Evolutionary conservation across 73 alveolate genomes (phyloP).

Genomic region (Paramecium sonneborni): DNA sequence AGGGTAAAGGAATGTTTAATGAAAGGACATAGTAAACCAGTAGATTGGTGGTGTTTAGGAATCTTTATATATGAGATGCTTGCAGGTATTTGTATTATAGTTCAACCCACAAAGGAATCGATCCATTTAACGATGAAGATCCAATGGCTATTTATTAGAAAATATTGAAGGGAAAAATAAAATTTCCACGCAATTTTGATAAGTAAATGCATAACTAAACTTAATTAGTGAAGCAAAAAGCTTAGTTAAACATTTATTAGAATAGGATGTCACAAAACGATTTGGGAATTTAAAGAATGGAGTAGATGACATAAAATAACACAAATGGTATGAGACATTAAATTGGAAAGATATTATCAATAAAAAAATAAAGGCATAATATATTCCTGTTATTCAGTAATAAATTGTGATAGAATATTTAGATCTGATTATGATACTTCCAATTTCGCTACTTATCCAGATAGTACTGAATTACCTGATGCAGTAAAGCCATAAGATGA

Average conservation of each 20-base stretch:
- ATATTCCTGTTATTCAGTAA: conserved; percentile 80
- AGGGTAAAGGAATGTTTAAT: conserved; percentile 10
- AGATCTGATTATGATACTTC: conserved; percentile 84
- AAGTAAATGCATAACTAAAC: neutral
- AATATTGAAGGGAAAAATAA: conserved; percentile 88
- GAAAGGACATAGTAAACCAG: conserved; percentile 99
- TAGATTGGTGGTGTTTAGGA: conserved; percentile 99
- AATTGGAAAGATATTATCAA: conserved; percentile 73
- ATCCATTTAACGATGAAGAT: conserved; percentile 96
- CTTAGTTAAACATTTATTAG: conserved; percentile 88
- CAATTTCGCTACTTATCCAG: conserved; percentile 91
- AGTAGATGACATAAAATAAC: conserved; percentile 87
- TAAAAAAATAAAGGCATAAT: conserved; percentile 85
- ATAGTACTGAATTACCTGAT: conserved; percentile 82
- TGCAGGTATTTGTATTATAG: conserved; percentile 78
- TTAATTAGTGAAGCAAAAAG: conserved; percentile 73
- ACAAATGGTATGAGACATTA: conserved; percentile 82
- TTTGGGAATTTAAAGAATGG: conserved; percentile 93
- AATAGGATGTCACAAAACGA: conserved; percentile 87
- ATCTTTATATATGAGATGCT: conserved; percentile 95
- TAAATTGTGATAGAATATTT: neutral
- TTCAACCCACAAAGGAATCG: conserved; percentile 70
- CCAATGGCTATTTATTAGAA: conserved; percentile 97
- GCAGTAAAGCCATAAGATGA: conserved; percentile 82
- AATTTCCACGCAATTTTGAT: conserved; percentile 89